Base-by-base conservation (phyloP, 1,139 yeast species). In the Petasospora fabianii region DNA sequence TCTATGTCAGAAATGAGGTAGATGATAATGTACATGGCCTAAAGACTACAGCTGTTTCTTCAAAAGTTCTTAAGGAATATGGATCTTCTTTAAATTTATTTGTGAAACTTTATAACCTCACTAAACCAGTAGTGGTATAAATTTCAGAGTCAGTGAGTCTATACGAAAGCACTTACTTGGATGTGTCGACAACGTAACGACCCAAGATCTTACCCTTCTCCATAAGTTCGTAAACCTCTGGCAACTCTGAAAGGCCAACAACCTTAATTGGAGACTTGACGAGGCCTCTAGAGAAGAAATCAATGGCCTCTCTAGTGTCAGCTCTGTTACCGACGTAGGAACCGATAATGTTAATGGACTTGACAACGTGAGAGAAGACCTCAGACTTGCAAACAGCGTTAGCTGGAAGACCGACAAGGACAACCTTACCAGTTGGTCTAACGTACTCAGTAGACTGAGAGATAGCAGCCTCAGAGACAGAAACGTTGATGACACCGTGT, bases 321-420 rank as follows among this genome's bases (percentile, higher is more conserved):
- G 83, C 82, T 70, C 84, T 73, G 76, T 77, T 78, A 62, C 84
- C 84, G 48, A 78, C 84, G 59, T 77, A 78, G 48, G 84, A 78
- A 59, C 84, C 84, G 48, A 61, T 73, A 56, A 78, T 75, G 48
- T 65, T 61, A 58, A 75, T 65, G 43, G 81, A 72, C 60, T 68
- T 77, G 47, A 75, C 74, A 48, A 78, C 84, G 45, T 77, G 66
- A 46, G 67, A 64, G 62, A 78, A 77, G 34, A 78, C 79, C 44
- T 73, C 70, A 32, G 81, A 70, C 42, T 59, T 59, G 47, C 75
- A 72, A 55, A 71, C 69, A 41, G 82, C 80, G 52, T 70, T 71
- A 35, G 80, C 80, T 60, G 83, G 83, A 58, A 77, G 67, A 59
- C 83, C 83, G 47, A 77, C 83, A 51, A 77, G 66, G 21, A 77